Evolutionary conservation across 2,329 filamentous ascomycete species (phyloP).

Genomic region (Scleromitrula shiraiana): DNA sequence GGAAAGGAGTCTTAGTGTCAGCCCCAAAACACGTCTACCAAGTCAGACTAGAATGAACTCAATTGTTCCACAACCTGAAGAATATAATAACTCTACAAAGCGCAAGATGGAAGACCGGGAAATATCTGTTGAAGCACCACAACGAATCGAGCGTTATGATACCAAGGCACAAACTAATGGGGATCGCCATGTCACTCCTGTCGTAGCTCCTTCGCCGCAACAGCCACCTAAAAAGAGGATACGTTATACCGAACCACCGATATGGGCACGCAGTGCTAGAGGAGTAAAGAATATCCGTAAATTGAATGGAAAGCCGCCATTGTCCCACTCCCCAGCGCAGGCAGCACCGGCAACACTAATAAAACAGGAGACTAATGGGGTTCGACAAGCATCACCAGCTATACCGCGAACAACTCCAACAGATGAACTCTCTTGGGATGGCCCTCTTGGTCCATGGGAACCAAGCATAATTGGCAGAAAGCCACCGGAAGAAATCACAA

Average conservation of each 20-base stretch:
- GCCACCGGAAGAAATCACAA: conserved; percentile 68
- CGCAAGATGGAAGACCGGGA: conserved; percentile 28
- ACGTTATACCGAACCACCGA: conserved; percentile 44
- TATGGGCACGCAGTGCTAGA: conserved; percentile 33
- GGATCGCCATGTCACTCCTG: conserved; percentile 12
- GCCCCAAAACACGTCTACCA: conserved; percentile 61
- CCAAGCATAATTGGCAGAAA: conserved; percentile 60
- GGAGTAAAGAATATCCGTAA: conserved; percentile 16
- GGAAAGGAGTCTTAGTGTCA: conserved; percentile 66
- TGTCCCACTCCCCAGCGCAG: conserved; percentile 11
- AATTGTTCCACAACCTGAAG: conserved; percentile 16
- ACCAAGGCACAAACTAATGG: conserved; percentile 19
- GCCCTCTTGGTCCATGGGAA: conserved; percentile 50
- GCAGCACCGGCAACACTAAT: conserved; percentile 8
- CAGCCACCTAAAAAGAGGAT: conserved; percentile 40
- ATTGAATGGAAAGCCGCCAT: conserved; percentile 18
- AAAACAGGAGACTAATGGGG: conserved; percentile 24
- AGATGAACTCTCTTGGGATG: conserved; percentile 8
- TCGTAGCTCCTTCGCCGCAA: conserved; percentile 22
- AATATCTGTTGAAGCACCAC: conserved; percentile 15
- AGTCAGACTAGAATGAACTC: conserved; percentile 21
- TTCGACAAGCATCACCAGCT: conserved; percentile 15
- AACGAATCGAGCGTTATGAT: conserved; percentile 14
- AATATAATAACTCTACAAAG: conserved; percentile 18
- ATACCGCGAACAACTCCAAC: conserved; percentile 8